Evolutionary conservation across 78 protist genomes (phyloP).

Genomic region (Anaeramoeba ignava): DNA sequence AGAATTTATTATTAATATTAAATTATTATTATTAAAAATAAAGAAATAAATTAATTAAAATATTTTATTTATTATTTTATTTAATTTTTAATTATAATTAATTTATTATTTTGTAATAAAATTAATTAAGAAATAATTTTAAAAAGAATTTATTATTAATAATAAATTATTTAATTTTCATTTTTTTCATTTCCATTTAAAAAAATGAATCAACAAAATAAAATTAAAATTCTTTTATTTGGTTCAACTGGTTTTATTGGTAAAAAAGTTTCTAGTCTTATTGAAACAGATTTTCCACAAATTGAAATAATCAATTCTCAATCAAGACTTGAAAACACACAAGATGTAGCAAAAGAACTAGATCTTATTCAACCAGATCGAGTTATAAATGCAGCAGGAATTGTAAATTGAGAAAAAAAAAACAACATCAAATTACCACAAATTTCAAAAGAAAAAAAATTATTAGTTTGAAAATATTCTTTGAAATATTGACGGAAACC

Average conservation of each 20-base stretch:
- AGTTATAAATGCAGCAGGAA: slow-evolving; percentile 59
- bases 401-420: neutral
- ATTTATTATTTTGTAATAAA: too few species aligned
- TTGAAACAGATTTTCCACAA: neutral
- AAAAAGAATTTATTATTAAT: too few species aligned
- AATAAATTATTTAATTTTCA: too few species aligned
- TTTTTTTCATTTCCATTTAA: too few species aligned
- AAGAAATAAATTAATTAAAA: too few species aligned
- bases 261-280: neutral
- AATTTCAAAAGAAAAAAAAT: neutral
- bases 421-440: neutral
- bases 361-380: slow-evolving; percentile 36
- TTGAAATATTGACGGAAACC: neutral
- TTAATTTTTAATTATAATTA: too few species aligned
- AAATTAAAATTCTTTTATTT: neutral
- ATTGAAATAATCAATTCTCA: too few species aligned
- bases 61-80: too few species aligned
- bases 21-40: too few species aligned
- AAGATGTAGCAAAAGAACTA: slow-evolving; percentile 32
- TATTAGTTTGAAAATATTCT: neutral
- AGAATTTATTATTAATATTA: too few species aligned
- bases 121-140: too few species aligned
- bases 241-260: slow-evolving; percentile 1
- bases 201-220: too few species aligned
- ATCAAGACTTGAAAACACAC: slow-evolving; percentile 19